Base-by-base conservation (phyloP, 805 yeast species). In the Alloascoidea africana region DNA sequence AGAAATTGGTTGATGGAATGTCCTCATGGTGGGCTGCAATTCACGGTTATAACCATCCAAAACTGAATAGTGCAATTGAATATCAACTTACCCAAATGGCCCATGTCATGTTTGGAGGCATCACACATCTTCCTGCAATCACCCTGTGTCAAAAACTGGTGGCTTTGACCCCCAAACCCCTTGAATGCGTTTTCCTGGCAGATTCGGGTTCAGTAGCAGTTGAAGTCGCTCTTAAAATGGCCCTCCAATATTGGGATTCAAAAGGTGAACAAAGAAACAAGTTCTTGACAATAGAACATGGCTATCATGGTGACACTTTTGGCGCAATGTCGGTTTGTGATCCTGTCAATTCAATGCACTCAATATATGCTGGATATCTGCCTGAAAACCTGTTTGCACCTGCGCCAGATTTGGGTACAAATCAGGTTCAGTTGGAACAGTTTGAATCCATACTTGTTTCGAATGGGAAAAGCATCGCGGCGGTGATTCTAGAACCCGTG, bases 201-300 rank as follows among this genome's bases (percentile, higher is more conserved):
- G 70, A 70, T 43, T 69, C 77, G 2, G 83, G 83, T 40, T 67
- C 77, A 18, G 79, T 73, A 50, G 75, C 78, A 36, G 72, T 70
- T 44, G 79, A 73, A 47, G 73, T 73, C 37, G 76, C 76, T n/a
- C 53, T 73, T 48, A 73, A 72, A 48, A 68, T 73, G 46, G 70
- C 70, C 27, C 56, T 59, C 44, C 71, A 66, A 48, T 66, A 66
- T 45, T 61, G 55, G 42, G 46, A 59, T 36, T 72, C 66, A 48
- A 58, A 52, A 16, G 65, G 66, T 27, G 63, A 62, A 40, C 52
- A 56, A 33, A 62, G 68, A 47, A 45, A 47, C 43, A 60, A 63
- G 40, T 56, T 61, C 38, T 65, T 68, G 38, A 54, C 66, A 8
- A 59, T 73, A 47, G 53, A 57, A 23, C 57, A 54, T 43, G 55